Evolutionary conservation across 345 rosid species (phyloP).

Genomic region (Barbarea vulgaris): DNA sequence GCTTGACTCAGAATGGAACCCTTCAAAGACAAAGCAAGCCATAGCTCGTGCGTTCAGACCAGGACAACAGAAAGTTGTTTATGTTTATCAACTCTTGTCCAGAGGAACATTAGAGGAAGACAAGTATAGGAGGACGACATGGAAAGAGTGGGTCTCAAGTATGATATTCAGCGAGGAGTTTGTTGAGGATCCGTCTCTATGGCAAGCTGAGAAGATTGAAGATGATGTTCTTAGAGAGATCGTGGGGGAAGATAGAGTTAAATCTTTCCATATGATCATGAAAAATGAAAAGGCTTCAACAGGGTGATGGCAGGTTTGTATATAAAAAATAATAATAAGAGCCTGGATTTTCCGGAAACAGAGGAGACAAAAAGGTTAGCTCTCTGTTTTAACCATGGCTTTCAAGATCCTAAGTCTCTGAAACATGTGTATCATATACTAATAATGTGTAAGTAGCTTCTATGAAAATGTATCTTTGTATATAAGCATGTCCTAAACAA

Average conservation of each 20-base stretch:
- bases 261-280: conserved; percentile 96
- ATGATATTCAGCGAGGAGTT: conserved; percentile 96
- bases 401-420: conserved; percentile 2
- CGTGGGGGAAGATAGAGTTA: conserved; percentile 75
- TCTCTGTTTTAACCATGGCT: conserved; percentile 3
- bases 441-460: background rate
- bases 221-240: conserved; percentile 86
- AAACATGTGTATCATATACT: conserved; percentile 13
- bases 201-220: conserved; percentile 93
- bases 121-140: conserved; percentile 84
- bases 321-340: background rate
- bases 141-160: conserved; percentile 98
- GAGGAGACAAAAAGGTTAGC: background rate
- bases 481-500: background rate
- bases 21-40: conserved; percentile 96
- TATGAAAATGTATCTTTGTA: conserved; percentile 19
- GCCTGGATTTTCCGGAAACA: conserved; percentile 13
- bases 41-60: conserved; percentile 93
- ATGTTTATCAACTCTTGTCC: conserved; percentile 88
- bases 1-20: conserved; percentile 89
- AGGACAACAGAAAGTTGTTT: conserved; percentile 89
- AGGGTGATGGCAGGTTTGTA: conserved; percentile 47
- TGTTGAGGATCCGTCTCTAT: conserved; percentile 83
- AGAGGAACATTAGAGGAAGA: conserved; percentile 86
- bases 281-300: conserved; percentile 95